These are phyloP conservation scores for Candida gigantensis DNA, from an alignment of 1,139 yeast genomes.

Conservation along the genomic window DNA sequence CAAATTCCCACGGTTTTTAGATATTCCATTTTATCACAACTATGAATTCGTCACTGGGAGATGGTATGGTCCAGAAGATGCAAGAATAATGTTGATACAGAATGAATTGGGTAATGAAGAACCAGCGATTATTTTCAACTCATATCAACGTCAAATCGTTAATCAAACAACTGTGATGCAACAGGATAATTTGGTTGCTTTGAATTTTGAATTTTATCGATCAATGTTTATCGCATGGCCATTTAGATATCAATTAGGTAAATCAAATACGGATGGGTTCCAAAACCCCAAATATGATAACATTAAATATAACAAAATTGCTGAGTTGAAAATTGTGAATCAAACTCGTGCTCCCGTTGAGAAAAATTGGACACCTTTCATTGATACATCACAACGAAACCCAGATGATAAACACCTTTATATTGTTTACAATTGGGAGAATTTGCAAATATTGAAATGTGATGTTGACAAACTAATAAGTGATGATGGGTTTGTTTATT, in stretches of 20 bases:
- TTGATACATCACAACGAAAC: constrained; percentile 18
- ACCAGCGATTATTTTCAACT: constrained; percentile 48
- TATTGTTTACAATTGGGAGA: constrained; percentile 46
- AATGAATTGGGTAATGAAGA: constrained; percentile 36
- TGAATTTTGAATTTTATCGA: constrained; percentile 18
- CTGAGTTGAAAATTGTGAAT: constrained; percentile 23
- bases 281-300: constrained; percentile 19
- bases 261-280: constrained; percentile 24
- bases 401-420: constrained; percentile 30
- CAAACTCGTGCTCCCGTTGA: constrained; percentile 36
- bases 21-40: constrained; percentile 27
- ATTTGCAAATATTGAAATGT: constrained; percentile 48
- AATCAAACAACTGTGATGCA: constrained; percentile 7
- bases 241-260: constrained; percentile 32
- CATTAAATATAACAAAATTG: constrained; percentile 30
- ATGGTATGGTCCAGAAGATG: constrained; percentile 37
- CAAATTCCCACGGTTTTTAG: constrained; percentile 28
- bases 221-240: constrained; percentile 35
- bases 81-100: constrained; percentile 26
- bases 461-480: constrained; percentile 44
- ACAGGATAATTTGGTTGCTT: constrained; percentile 2
- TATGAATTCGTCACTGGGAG: constrained; percentile 18
- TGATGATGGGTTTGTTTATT: constrained; percentile 24
- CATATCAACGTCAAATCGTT: constrained; percentile 21
- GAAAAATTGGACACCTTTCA: constrained; percentile 56